Percentiles rank a stretch among this genome's conserved stretches.
Evolutionary conservation across 257 asterid species (phyloP).

Genomic region (Voacanga thouarsii): DNA sequence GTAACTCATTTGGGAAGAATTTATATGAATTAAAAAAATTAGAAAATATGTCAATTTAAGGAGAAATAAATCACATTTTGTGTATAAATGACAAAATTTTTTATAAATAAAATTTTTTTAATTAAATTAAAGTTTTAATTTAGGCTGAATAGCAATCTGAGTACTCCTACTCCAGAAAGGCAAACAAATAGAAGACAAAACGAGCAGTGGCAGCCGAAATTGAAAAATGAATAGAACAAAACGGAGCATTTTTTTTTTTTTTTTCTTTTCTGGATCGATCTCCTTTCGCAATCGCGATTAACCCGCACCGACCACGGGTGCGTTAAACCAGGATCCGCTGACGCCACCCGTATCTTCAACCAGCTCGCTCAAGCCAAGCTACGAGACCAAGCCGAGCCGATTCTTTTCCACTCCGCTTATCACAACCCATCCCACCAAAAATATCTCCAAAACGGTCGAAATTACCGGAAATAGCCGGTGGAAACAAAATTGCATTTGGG

Average conservation of each 20-base stretch:
- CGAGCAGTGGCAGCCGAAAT: too few species aligned
- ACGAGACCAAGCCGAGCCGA: conserved; percentile 13
- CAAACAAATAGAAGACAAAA: too few species aligned
- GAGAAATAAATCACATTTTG: too few species aligned
- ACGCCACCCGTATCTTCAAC: conserved; percentile 12
- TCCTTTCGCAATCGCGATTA: not conserved
- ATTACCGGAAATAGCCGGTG: conserved; percentile 22
- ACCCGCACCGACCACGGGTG: conserved; percentile 24
- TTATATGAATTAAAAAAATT: too few species aligned
- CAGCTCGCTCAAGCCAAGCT: conserved; percentile 20
- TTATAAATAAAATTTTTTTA: too few species aligned
- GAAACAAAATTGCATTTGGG: conserved; percentile 25
- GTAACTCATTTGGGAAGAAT: too few species aligned
- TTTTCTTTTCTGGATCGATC: not conserved
- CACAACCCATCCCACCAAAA: conserved; percentile 2
- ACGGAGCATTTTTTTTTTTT: not conserved
- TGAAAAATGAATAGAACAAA: too few species aligned
- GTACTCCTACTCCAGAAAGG: too few species aligned
- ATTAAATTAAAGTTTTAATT: too few species aligned
- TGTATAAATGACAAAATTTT: too few species aligned
- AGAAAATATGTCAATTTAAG: too few species aligned
- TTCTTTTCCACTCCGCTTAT: not conserved
- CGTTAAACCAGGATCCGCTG: conserved; percentile 17
- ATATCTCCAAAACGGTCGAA: conserved; percentile 17
- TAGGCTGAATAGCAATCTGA: too few species aligned